Percentiles rank a stretch among this genome's conserved stretches.
phyloP scores from a whole-genome alignment of 345 rosid genomes.

The Eucalyptus rudis region DNA sequence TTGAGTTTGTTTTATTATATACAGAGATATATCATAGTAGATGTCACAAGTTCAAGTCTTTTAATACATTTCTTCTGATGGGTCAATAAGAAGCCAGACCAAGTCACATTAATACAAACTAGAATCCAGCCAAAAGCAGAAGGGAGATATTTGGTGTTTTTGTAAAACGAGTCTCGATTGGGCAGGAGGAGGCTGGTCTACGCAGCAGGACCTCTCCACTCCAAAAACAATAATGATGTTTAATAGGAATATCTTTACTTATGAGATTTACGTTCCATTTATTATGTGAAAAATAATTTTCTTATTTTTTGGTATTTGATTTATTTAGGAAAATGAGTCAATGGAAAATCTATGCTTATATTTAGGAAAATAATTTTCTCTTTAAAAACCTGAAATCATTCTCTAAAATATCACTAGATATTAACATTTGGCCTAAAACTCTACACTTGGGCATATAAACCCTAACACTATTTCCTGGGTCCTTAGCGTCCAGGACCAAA shows the following conservation, averaged over 20 bases:
- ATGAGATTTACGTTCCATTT: not conserved
- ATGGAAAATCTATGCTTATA: too few relatives aligned
- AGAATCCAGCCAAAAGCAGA: not conserved
- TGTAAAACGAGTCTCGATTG: not conserved
- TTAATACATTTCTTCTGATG: not conserved
- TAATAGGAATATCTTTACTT: not conserved
- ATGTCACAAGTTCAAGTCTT: not conserved
- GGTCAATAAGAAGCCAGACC: not conserved
- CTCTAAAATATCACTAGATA: not conserved
- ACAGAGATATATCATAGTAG: not conserved
- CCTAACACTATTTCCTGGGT: not conserved
- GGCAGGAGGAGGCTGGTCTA: not conserved
- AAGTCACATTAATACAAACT: not conserved
- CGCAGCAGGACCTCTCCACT: not conserved
- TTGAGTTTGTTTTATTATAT: not conserved
- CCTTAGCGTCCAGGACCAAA: not conserved
- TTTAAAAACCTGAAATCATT: too few relatives aligned
- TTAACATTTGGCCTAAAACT: too few relatives aligned
- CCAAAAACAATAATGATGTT: not conserved
- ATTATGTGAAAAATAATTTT: too few relatives aligned
- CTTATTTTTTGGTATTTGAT: too few relatives aligned
- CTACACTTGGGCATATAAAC: too few relatives aligned
- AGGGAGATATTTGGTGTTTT: not conserved
- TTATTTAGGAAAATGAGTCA: not conserved
- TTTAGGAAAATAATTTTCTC: not conserved